These are phyloP conservation scores for Polytrichum formosum DNA, from an alignment of 225 moss, liverwort and hornwort genomes.

Conservation along the genomic window DNA sequence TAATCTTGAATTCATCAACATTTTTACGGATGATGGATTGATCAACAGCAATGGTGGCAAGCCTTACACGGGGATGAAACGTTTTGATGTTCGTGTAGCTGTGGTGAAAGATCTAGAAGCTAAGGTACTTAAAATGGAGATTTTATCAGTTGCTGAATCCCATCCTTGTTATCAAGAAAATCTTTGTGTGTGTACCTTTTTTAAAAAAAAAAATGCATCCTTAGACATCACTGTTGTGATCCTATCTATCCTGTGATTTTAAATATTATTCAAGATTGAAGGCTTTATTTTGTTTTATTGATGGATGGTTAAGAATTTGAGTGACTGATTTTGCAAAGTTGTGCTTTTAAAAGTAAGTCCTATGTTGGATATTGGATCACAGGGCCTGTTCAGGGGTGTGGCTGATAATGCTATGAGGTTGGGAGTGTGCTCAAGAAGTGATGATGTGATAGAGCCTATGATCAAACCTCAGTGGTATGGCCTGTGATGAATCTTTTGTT, in stretches of 20 bases:
- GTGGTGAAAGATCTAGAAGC: conserved; percentile 67
- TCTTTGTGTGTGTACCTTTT: too few species aligned
- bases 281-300: too few species aligned
- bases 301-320: too few species aligned
- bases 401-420: conserved; percentile 86
- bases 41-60: conserved; percentile 88
- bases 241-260: too few species aligned
- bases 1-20: conserved; percentile 82
- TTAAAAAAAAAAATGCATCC: too few species aligned
- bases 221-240: too few species aligned
- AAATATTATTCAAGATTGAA: too few species aligned
- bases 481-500: neutral
- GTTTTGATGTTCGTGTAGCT: conserved; percentile 78
- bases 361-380: conserved; percentile 19
- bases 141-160: too few species aligned
- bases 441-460: conserved; percentile 90
- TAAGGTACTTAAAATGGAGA: conserved; percentile 33
- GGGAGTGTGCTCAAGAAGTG: conserved; percentile 85
- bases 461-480: conserved; percentile 90
- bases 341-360: neutral
- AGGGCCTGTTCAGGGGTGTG: conserved; percentile 79
- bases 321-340: too few species aligned
- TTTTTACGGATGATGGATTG: conserved; percentile 85
- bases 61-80: conserved; percentile 66
- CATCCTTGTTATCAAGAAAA: too few species aligned